Evolutionary conservation across 306 rosid genomes (phyloP), one percentile per base, ranked within the genome.

Genomic region (Pyrus pyrifolia): DNA sequence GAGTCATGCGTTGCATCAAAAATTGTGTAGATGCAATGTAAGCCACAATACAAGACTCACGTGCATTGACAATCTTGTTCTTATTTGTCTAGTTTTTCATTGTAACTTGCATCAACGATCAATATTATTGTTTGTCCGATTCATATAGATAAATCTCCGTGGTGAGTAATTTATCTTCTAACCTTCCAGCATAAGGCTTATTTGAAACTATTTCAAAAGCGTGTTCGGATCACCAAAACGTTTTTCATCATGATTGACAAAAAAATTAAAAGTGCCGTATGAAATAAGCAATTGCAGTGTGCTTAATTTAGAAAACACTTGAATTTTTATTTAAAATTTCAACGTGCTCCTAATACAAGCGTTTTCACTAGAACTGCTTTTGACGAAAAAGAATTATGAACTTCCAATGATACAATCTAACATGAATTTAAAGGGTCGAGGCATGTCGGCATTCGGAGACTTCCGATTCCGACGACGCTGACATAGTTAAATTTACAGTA

Each of bases 141-240:
- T 40, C 1, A 0, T 2, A 40, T 40, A 40, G 45, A 40, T 0
- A 46, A 46, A 4, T 46, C 19, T 14, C 2, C 2, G 1, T 46
- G 0, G 5, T 13, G 7, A 13, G 12, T 40, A 40, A 4, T 46
- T 13, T 4, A 46, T 14, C 6, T 1, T 46, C 18, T 4, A 44
- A 13, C 15, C 1, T 14, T 13, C 52, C 1, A 0, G 14, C 18
- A 13, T 13, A 45, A 4, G 2, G 0, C 6, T 1, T 12, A 1
- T 12, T 4, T 15, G 5, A 1, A 49, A 49, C 1, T 49, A 0
- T 6, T 49, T 49, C 17, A 49, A 49, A 46, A 49, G 6, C 2
- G 0, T 4, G 17, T 49, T 49, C 2, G 1, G 0, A 49, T 15
- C 55, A 51, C 3, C 21, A 51, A 51, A 51, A 51, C 2, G 21